These are phyloP conservation scores for Pseudotsuga menziesii DNA, from an alignment of 75 land plant genomes.

Conservation along the genomic window DNA sequence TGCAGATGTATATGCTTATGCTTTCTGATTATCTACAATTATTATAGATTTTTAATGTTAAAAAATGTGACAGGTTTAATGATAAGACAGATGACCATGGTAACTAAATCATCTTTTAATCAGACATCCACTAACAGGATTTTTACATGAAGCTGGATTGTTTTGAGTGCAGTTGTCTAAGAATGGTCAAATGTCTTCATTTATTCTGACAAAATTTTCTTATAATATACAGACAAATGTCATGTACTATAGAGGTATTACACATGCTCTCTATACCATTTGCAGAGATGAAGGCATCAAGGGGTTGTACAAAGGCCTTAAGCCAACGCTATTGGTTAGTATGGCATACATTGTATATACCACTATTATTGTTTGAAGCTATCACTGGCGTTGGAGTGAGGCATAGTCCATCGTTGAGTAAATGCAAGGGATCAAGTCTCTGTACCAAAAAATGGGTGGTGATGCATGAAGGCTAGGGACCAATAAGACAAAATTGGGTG, in stretches of 20 bases:
- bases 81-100: neutral
- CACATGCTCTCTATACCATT: slow-evolving; percentile 74
- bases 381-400: too few relatives aligned
- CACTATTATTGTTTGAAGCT: neutral
- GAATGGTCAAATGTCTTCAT: too few relatives aligned
- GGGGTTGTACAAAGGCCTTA: slow-evolving; percentile 89
- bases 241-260: slow-evolving; percentile 83
- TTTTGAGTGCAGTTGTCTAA: too few relatives aligned
- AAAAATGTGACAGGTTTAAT: neutral
- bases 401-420: too few relatives aligned
- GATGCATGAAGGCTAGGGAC: too few relatives aligned
- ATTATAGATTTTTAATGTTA: neutral
- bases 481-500: too few relatives aligned
- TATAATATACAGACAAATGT: slow-evolving; percentile 59
- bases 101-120: neutral
- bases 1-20: neutral
- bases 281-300: slow-evolving; percentile 71
- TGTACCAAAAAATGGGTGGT: too few relatives aligned
- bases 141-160: too few relatives aligned
- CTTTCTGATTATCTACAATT: neutral
- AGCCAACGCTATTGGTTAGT: slow-evolving; percentile 79
- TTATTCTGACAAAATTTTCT: too few relatives aligned
- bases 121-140: neutral
- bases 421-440: too few relatives aligned
- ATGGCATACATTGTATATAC: neutral